Percentiles rank a stretch among this genome's conserved stretches.
Evolutionary conservation across 73 alveolate genomes (phyloP).

Genomic region (Halteria grandinella): DNA sequence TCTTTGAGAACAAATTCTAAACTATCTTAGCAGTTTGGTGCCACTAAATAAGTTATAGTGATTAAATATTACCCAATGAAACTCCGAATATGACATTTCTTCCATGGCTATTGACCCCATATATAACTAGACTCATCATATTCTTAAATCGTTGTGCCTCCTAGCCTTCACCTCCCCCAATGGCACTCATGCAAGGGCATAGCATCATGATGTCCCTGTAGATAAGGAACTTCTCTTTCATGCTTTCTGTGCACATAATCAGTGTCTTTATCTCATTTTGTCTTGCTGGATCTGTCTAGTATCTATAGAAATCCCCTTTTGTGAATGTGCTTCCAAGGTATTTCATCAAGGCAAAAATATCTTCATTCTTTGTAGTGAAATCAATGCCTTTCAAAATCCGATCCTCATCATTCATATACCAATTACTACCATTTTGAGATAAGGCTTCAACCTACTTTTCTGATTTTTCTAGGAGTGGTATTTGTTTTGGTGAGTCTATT

Average conservation of each 20-base stretch:
- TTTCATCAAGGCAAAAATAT: not conserved
- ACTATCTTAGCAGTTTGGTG: not conserved
- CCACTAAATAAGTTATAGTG: not conserved
- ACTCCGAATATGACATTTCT: conserved; percentile 12
- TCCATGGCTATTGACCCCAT: conserved; percentile 3
- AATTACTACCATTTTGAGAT: not conserved
- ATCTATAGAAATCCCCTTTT: conserved; percentile 1
- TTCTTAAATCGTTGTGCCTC: no score
- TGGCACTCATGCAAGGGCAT: not conserved
- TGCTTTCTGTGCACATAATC: not conserved
- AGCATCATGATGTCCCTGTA: not conserved
- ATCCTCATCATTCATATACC: conserved; percentile 22
- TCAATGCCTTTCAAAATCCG: not conserved
- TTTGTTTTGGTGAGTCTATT: no score
- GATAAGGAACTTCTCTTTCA: conserved; percentile 11
- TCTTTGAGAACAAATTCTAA: not conserved
- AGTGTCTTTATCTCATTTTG: not conserved
- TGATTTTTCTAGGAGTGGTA: no score
- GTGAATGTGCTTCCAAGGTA: not conserved
- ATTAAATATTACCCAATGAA: not conserved
- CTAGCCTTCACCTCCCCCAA: no score
- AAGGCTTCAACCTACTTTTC: not conserved
- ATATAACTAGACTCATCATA: not conserved
- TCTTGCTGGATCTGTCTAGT: not conserved
- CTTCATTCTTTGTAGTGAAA: conserved; percentile 2